phyloP scores from a whole-genome alignment of 306 rosid species.

The Arachis hypogaea region DNA sequence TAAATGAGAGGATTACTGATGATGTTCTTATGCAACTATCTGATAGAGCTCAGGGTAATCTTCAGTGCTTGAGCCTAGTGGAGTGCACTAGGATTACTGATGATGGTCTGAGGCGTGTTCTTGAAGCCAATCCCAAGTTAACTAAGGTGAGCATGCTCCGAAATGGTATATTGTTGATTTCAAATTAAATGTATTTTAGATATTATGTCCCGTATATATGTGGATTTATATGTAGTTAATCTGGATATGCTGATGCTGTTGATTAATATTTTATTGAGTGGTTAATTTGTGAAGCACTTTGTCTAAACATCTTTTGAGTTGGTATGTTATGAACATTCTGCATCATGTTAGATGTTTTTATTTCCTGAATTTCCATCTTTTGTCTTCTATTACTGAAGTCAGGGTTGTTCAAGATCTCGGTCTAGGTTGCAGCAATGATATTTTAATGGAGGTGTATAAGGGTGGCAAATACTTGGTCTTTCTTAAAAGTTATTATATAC shows the following conservation, averaged over 20 bases:
- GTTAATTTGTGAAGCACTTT: conserved; percentile 7
- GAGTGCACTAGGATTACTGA: conserved; percentile 88
- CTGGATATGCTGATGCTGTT: conserved; percentile 20
- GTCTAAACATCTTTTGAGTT: conserved; percentile 6
- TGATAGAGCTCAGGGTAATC: conserved; percentile 70
- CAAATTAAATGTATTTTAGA: conserved; percentile 3
- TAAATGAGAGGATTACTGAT: conserved; percentile 86
- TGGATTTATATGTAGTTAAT: not conserved
- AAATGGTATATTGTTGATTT: conserved; percentile 11
- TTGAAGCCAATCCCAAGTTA: conserved; percentile 73
- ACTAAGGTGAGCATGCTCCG: conserved; percentile 60
- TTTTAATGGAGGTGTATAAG: not conserved
- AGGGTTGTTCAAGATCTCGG: conserved; percentile 5
- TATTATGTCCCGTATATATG: conserved; percentile 18
- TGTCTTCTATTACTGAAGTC: not conserved
- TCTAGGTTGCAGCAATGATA: not conserved
- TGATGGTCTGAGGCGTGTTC: conserved; percentile 77
- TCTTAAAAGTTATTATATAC: not conserved
- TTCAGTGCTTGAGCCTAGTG: conserved; percentile 78
- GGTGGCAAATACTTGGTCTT: conserved; percentile 20
- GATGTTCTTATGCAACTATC: conserved; percentile 73
- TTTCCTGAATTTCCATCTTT: not conserved
- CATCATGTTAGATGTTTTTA: not conserved
- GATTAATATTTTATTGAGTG: conserved; percentile 21
- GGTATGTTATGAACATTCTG: not conserved